Conservation (phyloP, 768 basidiomycete species). For the Tricholoma sp. region DNA sequence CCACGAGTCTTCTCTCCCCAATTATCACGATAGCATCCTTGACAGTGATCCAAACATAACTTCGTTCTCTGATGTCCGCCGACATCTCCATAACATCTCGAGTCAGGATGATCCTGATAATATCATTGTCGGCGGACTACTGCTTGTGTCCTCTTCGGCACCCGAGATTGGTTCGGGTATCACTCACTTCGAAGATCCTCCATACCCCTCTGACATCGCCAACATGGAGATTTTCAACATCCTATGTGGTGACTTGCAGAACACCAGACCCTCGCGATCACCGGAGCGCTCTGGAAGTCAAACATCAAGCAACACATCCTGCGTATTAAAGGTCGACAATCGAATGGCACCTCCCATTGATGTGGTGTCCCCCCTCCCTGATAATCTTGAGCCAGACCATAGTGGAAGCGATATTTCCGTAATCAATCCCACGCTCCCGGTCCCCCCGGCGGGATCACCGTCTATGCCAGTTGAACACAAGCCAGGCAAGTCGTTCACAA, state of each 20-base stretch:
- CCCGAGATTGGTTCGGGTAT: background rate
- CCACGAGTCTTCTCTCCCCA: background rate
- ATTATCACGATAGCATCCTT: background rate
- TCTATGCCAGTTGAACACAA: background rate
- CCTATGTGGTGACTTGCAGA: background rate
- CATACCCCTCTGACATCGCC: background rate
- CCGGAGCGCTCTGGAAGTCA: background rate
- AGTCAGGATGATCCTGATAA: background rate
- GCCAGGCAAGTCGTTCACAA: background rate
- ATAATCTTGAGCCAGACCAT: background rate
- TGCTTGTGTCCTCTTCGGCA: background rate
- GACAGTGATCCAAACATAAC: background rate
- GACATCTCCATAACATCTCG: background rate
- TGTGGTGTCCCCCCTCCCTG: background rate
- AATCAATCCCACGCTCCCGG: background rate
- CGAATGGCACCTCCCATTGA: background rate
- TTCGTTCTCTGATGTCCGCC: background rate
- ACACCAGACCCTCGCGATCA: background rate
- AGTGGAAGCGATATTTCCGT: too few relatives aligned
- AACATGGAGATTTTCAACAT: background rate
- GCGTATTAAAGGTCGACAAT: background rate
- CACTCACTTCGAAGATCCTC: background rate
- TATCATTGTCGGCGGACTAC: background rate
- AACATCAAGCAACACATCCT: background rate
- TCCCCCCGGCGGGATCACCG: background rate